Base-by-base conservation (phyloP, 2,329 filamentous ascomycete species). In the Fusarium robinianum region DNA sequence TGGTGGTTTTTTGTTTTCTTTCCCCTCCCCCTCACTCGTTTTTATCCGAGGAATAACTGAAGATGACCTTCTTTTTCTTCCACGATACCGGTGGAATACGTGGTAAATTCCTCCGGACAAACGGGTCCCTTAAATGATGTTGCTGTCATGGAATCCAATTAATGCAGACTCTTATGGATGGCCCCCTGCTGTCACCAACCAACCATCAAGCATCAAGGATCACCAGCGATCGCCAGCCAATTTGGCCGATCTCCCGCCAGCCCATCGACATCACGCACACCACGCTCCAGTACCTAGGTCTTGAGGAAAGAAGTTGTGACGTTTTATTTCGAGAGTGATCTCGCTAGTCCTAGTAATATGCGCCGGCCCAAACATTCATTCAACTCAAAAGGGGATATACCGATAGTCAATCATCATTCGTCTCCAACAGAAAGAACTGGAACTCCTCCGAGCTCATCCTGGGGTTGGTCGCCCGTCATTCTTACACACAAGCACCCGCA, bases 261-360 rank as follows among this genome's bases (percentile, higher is more conserved):
- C n/a, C n/a, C 9, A 30, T 30, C 10, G 16, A 25, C 18, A n/a
- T n/a, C n/a, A n/a, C n/a, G 12, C n/a, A 36, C 25, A 15, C 8
- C 21, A 14, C 26, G 17, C n/a, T n/a, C n/a, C n/a, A n/a, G n/a
- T n/a, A 33, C 3, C 8, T 24, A 35, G 23, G 7, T 48, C 46
- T 30, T 41, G 49, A 54, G 47, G 53, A 54, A 59, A 57, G 48
- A 59, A 61, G 50, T 47, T 42, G 41, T 48, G 50, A 55, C 48
- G 42, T 57, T 61, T 54, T 48, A 50, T 61, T 55, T 52, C 53
- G 58, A 61, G 58, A 61, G 58, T 53, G 56, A 55, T 61, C 58
- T 60, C 58, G 52, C 27, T 41, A 41, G 22, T 56, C 55, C 54
- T 61, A n/a, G n/a, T n/a, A n/a, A 50, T 58, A 51, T 58, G 52